Base-by-base conservation (phyloP, 2,329 filamentous ascomycete species). In the Dothistroma pini region DNA sequence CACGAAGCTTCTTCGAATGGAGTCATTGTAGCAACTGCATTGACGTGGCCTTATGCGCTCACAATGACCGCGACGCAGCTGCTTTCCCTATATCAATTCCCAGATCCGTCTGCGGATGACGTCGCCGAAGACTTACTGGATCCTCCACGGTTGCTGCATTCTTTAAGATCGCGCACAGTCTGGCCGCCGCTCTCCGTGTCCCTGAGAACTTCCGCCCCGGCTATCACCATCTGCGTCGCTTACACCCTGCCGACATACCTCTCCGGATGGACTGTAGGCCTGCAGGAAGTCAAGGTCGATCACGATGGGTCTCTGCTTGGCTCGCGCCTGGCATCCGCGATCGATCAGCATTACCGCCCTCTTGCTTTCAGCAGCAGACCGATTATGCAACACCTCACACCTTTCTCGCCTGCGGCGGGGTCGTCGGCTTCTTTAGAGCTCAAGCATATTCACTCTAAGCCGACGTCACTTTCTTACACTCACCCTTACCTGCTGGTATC, bases 401-500 rank as follows among this genome's bases (percentile, higher is more conserved):
- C 66, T 9, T 60, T 57, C 41, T 50, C 50, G 22, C 51, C 66
- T 11, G 60, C 57, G 21, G 25, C 61, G 11, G 64, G 62, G 31
- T 50, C 34, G 14, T 57, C 61, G 5, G 56, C 59, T 1, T 57
- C 67, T 1, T 56, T 67, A 8, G 71, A 74, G 61, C 47, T 68
- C 25, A 65, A 63, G 56, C 64, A 74, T 56, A 69, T 73, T 14
- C 72, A 76, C 50, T 71, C 78, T 0, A 77, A 79, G 58, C 79
- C 80, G 11, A 80, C 77, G 1, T 79, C 79, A 0, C 69, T 81
- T 56, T 86, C 84, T 2, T 85, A 85, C 61, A 78, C 79, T 0
- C 91, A 96, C 73, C 93, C 93, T 0, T 96, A 96, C 71, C 84
- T 97, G 2, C 83, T 97, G 10, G 88, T 89, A 2, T 90, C 90